Percentiles rank a stretch among this genome's conserved stretches.
phyloP scores from a whole-genome alignment of 192 early-diverging fungal species.

The Lobulomyces angularis region DNA sequence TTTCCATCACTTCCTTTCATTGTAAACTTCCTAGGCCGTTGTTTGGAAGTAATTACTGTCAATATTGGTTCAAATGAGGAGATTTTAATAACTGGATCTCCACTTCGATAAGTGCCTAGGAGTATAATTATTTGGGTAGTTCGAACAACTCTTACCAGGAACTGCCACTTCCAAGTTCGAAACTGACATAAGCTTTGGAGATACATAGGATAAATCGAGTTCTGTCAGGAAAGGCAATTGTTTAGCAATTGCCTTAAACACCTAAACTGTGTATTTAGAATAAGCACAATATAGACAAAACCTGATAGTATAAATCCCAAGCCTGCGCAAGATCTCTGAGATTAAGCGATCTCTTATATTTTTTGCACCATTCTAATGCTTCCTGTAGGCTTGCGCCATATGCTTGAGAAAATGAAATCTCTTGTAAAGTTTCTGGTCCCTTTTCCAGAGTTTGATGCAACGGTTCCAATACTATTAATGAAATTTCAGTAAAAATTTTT shows the following conservation, averaged over 20 bases:
- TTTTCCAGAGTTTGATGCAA: constrained; percentile 54
- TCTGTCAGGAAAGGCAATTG: constrained; percentile 45
- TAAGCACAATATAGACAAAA: constrained; percentile 8
- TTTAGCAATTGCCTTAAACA: constrained; percentile 46
- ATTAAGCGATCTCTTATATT: constrained; percentile 46
- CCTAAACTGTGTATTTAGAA: background rate
- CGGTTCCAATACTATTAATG: constrained; percentile 46
- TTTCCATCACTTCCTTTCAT: constrained; percentile 65
- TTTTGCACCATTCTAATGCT: constrained; percentile 52
- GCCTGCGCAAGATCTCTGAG: constrained; percentile 57
- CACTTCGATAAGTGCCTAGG: constrained; percentile 50
- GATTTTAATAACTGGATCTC: constrained; percentile 59
- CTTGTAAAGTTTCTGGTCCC: constrained; percentile 58
- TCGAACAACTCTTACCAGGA: no score
- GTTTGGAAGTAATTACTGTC: constrained; percentile 58
- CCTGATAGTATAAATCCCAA: constrained; percentile 64
- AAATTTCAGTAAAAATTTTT: no score
- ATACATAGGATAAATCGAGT: constrained; percentile 56
- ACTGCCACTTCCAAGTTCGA: constrained; percentile 59
- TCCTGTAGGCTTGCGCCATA: constrained; percentile 54
- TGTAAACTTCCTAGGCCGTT: constrained; percentile 55
- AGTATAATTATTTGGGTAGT: constrained; percentile 17
- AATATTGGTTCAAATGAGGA: constrained; percentile 49
- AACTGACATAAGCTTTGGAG: constrained; percentile 53
- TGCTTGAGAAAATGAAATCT: constrained; percentile 58